Percentiles rank a stretch among this genome's conserved stretches.
These are phyloP conservation scores for Artemisia tridentata DNA, from an alignment of 129 eudicot species.

Conservation along the genomic window DNA sequence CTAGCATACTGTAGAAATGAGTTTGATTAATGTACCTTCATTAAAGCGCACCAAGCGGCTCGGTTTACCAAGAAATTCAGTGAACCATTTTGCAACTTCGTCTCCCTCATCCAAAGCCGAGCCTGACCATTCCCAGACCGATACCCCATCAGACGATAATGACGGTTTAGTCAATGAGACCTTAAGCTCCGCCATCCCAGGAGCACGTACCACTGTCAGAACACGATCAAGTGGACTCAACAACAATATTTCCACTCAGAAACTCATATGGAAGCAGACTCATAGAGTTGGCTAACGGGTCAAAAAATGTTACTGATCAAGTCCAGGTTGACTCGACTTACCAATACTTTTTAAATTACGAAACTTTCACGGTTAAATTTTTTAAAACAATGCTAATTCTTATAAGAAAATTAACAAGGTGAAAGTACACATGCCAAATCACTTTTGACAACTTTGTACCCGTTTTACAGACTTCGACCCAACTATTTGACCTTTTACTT, in stretches of 20 bases:
- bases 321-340: too few relatives aligned
- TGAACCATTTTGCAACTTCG: conserved; percentile 80
- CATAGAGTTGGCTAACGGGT: too few relatives aligned
- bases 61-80: conserved; percentile 63
- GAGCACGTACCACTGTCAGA: conserved; percentile 59
- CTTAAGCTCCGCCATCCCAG: conserved; percentile 77
- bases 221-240: background rate
- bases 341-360: too few relatives aligned
- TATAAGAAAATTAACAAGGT: too few relatives aligned
- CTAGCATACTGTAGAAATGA: background rate
- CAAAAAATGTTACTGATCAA: too few relatives aligned
- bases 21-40: conserved; percentile 44
- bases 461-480: too few relatives aligned
- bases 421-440: too few relatives aligned
- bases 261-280: too few relatives aligned
- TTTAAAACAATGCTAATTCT: too few relatives aligned
- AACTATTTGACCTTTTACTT: too few relatives aligned
- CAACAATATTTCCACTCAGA: too few relatives aligned
- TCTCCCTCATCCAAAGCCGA: conserved; percentile 86
- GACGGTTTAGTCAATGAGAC: conserved; percentile 57
- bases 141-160: conserved; percentile 50
- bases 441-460: background rate
- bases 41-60: conserved; percentile 80
- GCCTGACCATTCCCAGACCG: conserved; percentile 95
- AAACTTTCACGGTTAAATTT: too few relatives aligned